These are phyloP conservation scores for Euphorbia peplus DNA, from an alignment of 345 rosid species.

Conservation along the genomic window DNA sequence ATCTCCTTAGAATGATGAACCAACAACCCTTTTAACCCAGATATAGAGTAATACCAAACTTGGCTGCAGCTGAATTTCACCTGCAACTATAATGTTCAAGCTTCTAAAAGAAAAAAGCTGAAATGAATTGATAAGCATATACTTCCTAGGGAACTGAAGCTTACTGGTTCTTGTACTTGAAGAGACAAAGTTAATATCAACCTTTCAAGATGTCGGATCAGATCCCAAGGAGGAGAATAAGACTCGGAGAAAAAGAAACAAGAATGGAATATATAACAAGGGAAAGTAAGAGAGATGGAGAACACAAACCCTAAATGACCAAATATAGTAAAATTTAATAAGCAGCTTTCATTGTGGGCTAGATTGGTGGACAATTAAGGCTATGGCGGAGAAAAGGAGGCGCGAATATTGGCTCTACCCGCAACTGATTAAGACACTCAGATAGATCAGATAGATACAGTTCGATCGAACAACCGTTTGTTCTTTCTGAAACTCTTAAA, in stretches of 20 bases:
- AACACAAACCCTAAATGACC: constrained; percentile 37
- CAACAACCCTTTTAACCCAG: constrained; percentile 12
- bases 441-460: no score
- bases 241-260: constrained; percentile 1
- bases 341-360: constrained; percentile 37
- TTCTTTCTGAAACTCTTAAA: no score
- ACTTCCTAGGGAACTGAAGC: constrained; percentile 41
- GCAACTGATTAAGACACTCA: constrained; percentile 50
- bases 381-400: constrained; percentile 37
- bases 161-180: constrained; percentile 2
- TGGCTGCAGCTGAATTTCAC: constrained; percentile 9
- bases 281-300: neutral
- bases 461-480: neutral
- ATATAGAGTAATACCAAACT: neutral
- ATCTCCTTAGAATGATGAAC: constrained; percentile 9
- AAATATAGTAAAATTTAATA: constrained; percentile 7
- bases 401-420: constrained; percentile 43
- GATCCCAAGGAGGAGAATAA: constrained; percentile 39
- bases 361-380: constrained; percentile 54
- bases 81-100: no score
- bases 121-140: no score
- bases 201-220: constrained; percentile 41
- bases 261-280: constrained; percentile 38
- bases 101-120: no score
- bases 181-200: neutral